Evolutionary conservation across 2,329 filamentous ascomycete genomes (phyloP).

Genomic region (Nothopassalora personata): DNA sequence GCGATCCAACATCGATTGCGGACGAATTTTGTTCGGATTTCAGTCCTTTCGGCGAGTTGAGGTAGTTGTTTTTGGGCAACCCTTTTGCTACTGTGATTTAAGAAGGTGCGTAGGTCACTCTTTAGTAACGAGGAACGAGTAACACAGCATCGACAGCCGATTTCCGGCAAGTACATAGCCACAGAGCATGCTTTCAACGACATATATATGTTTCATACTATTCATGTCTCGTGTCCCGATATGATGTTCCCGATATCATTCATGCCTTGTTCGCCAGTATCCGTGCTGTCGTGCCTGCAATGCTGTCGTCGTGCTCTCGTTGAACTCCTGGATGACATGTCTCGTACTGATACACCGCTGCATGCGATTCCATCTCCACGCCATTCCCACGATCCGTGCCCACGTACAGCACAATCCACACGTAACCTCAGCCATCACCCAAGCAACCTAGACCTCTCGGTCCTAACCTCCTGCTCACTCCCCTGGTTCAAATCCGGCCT

Average conservation of each 20-base stretch:
- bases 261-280: too few relatives aligned
- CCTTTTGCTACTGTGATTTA: background rate
- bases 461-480: slow-evolving; percentile 36
- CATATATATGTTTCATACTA: background rate
- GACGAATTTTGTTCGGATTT: background rate
- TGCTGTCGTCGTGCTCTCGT: too few relatives aligned
- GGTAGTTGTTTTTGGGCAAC: too few relatives aligned
- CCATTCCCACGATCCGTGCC: too few relatives aligned
- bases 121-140: background rate
- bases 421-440: slow-evolving; percentile 5
- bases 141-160: background rate
- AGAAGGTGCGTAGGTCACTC: background rate
- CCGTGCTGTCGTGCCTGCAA: too few relatives aligned
- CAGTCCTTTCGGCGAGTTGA: background rate
- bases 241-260: too few relatives aligned
- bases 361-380: too few relatives aligned
- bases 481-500: slow-evolving; percentile 16
- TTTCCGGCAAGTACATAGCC: background rate
- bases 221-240: too few relatives aligned
- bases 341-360: too few relatives aligned
- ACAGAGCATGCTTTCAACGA: background rate
- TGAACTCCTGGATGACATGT: too few relatives aligned
- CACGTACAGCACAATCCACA: background rate
- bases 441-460: slow-evolving; percentile 30
- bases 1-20: background rate